Evolutionary conservation across 1,284 basidiomycete species (phyloP), one percentile per base, ranked within the genome.

Genomic region (Ceratobasidium sp.): DNA sequence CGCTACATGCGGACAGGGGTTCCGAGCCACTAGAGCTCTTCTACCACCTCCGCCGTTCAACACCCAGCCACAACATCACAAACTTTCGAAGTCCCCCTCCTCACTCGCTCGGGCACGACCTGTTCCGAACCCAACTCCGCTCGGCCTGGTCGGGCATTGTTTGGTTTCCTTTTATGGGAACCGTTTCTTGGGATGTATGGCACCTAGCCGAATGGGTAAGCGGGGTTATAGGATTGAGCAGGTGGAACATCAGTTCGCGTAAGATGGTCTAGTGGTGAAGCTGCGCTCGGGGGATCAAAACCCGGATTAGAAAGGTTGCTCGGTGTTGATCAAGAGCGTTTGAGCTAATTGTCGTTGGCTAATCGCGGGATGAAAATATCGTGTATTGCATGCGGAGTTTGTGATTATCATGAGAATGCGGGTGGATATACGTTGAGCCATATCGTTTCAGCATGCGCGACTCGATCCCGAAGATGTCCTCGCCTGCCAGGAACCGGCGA

Each of bases 91-190:
- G 58, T 14, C 3, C 3, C 31, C 6, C 53, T 56, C 53, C 24
- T 34, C 8, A 2, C 22, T 65, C 63, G 48, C 16, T 65, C 63
- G 41, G 49, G 43, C 4, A 31, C 13, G 31, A n/a, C 34, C 11
- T 63, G 63, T 43, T 37, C 46, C 34, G 11, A n/a, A 46, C 16
- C 48, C 29, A 31, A 27, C 37, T 31, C 22, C 41, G 29, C 24
- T 69, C 65, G 65, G 65, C 29, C 24, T 69, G 34, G 53, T 58
- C 65, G 65, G 65, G 65, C 49, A 69, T 43, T 69, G 46, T 69
- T 58, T 69, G 27, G 31, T 39, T 54, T 49, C 48, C 65, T n/a
- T 54, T 49, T 56, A 56, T 2, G 41, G 65, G 7, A 56, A 7
- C 31, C 22, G 34, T 58, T 46, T 53, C 53, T 29, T 31, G 24